Evolutionary conservation across 2,329 filamentous ascomycete species (phyloP).

Genomic region (Diaporthe sp.): DNA sequence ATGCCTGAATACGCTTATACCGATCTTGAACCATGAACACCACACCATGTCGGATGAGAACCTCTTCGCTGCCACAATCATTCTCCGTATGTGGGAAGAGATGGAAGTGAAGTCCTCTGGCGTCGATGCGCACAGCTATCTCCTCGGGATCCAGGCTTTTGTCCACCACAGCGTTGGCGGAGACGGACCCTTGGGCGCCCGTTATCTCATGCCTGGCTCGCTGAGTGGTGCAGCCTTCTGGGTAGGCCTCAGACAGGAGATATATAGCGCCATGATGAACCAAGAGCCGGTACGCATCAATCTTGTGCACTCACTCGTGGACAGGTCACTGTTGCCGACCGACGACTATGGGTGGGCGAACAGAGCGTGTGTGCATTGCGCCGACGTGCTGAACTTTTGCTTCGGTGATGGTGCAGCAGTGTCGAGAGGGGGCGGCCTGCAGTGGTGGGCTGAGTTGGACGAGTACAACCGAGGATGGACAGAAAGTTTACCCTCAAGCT

Average conservation of each 20-base stretch:
- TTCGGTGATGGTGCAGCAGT: conserved; percentile 54
- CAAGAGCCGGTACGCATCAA: conserved; percentile 59
- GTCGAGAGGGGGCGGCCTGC: conserved; percentile 41
- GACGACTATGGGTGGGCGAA: conserved; percentile 70
- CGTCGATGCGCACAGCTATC: conserved; percentile 57
- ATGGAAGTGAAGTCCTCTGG: conserved; percentile 58
- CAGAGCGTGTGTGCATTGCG: conserved; percentile 69
- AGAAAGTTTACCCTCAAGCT: conserved; percentile 58
- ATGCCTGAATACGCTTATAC: conserved; percentile 60
- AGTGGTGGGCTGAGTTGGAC: conserved; percentile 56
- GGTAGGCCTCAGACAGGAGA: conserved; percentile 68
- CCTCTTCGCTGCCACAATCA: conserved; percentile 65
- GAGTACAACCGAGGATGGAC: conserved; percentile 59
- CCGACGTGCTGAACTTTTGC: conserved; percentile 73
- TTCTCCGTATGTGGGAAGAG: conserved; percentile 67
- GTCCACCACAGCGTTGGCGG: conserved; percentile 48
- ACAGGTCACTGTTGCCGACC: conserved; percentile 58
- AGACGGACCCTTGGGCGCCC: conserved; percentile 41
- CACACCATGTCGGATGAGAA: conserved; percentile 58
- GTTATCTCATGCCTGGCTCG: conserved; percentile 51
- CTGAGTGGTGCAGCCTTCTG: conserved; percentile 66
- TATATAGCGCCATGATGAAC: conserved; percentile 64
- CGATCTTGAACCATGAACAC: conserved; percentile 54
- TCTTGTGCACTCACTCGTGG: conserved; percentile 60
- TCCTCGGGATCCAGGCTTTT: conserved; percentile 58